Conservation (phyloP, 208 protist species). For the Leishmania martiniquensis region DNA sequence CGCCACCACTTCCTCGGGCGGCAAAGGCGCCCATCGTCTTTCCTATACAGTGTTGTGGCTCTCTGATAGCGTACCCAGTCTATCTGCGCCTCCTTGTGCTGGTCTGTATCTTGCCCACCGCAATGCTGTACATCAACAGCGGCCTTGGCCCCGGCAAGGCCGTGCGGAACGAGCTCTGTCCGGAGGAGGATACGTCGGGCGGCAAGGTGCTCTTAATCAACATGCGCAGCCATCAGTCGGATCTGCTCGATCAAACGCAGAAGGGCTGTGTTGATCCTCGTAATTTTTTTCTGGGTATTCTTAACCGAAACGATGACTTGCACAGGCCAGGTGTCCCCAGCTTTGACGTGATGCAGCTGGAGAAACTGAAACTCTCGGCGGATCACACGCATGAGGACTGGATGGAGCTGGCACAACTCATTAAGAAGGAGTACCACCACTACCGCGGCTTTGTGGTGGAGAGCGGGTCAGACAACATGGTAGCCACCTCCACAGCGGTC, state of each 20-base stretch:
- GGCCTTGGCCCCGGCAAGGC: background rate
- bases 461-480: constrained; percentile 97
- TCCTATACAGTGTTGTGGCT: no score
- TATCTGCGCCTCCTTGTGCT: background rate
- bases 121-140: constrained; percentile 32
- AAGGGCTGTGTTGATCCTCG: constrained; percentile 3
- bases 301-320: constrained; percentile 61
- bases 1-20: no score
- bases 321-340: constrained; percentile 57
- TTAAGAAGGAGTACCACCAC: constrained; percentile 78
- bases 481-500: constrained; percentile 94
- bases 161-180: constrained; percentile 18
- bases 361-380: constrained; percentile 61
- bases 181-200: constrained; percentile 28
- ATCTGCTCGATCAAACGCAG: constrained; percentile 31
- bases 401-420: constrained; percentile 68
- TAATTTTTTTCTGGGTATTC: constrained; percentile 58
- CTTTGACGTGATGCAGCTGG: constrained; percentile 61
- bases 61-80: background rate
- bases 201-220: constrained; percentile 74
- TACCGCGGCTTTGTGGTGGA: constrained; percentile 98
- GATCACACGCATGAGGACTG: constrained; percentile 73
- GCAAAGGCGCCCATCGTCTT: no score
- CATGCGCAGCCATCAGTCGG: constrained; percentile 52
- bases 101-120: background rate